These are phyloP conservation scores for Wallacemonas sp. DNA, from an alignment of 208 protist genomes.

Conservation along the genomic window DNA sequence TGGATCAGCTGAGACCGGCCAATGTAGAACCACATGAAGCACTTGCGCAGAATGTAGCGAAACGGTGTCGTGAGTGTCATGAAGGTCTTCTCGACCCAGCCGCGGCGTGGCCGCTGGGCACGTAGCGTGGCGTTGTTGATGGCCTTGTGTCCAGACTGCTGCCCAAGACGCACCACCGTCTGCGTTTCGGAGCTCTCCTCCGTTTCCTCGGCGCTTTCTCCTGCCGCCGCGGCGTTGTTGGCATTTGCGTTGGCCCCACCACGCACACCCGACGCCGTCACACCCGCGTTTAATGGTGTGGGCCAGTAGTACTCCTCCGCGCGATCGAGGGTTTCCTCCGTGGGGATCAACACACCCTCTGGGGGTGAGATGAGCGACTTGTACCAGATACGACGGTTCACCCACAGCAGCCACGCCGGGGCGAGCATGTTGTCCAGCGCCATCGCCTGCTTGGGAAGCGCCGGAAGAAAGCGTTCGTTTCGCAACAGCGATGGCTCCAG, in stretches of 20 bases:
- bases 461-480: constrained; percentile 61
- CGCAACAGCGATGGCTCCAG: constrained; percentile 59
- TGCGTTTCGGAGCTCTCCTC: constrained; percentile 53
- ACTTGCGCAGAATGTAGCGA: constrained; percentile 27
- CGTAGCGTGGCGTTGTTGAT: constrained; percentile 47
- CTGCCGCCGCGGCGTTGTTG: constrained; percentile 14
- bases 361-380: constrained; percentile 31
- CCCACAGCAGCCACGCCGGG: constrained; percentile 60
- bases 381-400: constrained; percentile 54
- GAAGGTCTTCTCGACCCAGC: constrained; percentile 28
- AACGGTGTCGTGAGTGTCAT: constrained; percentile 36
- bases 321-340: constrained; percentile 43
- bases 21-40: constrained; percentile 56
- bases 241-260: constrained; percentile 25
- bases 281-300: constrained; percentile 5
- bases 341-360: constrained; percentile 39
- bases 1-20: constrained; percentile 41
- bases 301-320: constrained; percentile 34
- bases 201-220: constrained; percentile 28
- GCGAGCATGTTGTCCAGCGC: constrained; percentile 48
- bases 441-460: constrained; percentile 48
- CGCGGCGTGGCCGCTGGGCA: constrained; percentile 36
- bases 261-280: constrained; percentile 10
- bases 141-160: constrained; percentile 27
- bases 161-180: constrained; percentile 44